phyloP scores from a whole-genome alignment of 257 asterid species.

The Mentha longifolia region DNA sequence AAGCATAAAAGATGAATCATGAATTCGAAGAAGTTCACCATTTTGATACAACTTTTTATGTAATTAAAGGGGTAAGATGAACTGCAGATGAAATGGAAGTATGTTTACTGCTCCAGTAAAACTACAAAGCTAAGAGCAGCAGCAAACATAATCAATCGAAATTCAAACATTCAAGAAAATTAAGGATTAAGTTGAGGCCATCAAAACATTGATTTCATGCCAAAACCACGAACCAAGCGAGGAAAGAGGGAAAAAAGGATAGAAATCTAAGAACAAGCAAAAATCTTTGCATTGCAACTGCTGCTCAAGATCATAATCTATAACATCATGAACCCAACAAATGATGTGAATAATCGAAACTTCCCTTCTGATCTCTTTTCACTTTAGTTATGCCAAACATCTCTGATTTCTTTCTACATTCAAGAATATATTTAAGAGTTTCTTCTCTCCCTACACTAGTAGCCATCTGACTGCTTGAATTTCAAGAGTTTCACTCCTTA shows the following conservation, averaged over 20 bases:
- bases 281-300: background rate
- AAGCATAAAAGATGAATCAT: background rate
- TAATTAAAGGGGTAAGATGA: background rate
- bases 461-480: background rate
- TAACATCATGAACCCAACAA: background rate
- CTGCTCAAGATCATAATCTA: background rate
- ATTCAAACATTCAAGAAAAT: too few relatives aligned
- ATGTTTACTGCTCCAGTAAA: background rate
- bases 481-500: background rate
- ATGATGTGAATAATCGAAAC: background rate
- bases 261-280: background rate
- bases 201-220: background rate
- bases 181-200: background rate
- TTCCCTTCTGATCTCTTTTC: background rate
- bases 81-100: background rate
- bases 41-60: background rate
- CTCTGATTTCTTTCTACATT: background rate
- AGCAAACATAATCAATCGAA: background rate
- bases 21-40: constrained; percentile 1
- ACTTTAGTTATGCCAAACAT: background rate
- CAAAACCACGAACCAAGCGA: constrained; percentile 11
- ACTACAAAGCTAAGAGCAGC: background rate
- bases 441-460: constrained; percentile 13
- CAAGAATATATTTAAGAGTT: background rate
- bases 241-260: too few relatives aligned